Evolutionary conservation across 495 filamentous ascomycete species (phyloP).

Genomic region (Aspergillus egyptiacus): DNA sequence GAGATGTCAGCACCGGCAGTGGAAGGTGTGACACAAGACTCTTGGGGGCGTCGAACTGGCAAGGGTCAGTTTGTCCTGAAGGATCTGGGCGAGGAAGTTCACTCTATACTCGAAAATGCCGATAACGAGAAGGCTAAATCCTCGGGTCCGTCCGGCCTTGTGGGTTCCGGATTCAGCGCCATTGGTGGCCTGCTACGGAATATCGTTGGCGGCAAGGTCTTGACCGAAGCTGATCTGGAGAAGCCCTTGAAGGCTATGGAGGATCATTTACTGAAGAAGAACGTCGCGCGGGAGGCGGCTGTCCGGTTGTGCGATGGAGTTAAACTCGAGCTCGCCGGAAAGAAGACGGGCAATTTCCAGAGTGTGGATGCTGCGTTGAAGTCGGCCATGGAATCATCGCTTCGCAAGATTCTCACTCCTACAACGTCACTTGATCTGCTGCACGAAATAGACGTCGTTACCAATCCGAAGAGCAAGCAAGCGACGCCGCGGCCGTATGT

Average conservation of each 20-base stretch:
- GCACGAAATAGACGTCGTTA: slow-evolving; percentile 81
- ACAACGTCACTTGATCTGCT: slow-evolving; percentile 91
- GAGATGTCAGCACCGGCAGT: slow-evolving; percentile 48
- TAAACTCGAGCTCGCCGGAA: slow-evolving; percentile 77
- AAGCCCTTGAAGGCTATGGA: slow-evolving; percentile 95
- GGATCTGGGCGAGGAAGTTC: slow-evolving; percentile 89
- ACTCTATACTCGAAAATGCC: slow-evolving; percentile 72
- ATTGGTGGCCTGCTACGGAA: slow-evolving; percentile 87
- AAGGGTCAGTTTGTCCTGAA: slow-evolving; percentile 92
- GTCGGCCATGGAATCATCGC: slow-evolving; percentile 78
- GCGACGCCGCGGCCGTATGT: slow-evolving; percentile 76
- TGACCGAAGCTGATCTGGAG: slow-evolving; percentile 80
- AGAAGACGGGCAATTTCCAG: slow-evolving; percentile 90
- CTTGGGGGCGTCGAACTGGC: slow-evolving; percentile 76
- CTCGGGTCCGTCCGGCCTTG: slow-evolving; percentile 51
- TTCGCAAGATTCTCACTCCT: slow-evolving; percentile 91
- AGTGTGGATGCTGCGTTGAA: slow-evolving; percentile 80
- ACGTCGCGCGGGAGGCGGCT: slow-evolving; percentile 91
- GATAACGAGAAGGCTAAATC: slow-evolving; percentile 56
- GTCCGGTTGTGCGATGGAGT: slow-evolving; percentile 87
- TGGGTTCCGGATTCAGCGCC: slow-evolving; percentile 69
- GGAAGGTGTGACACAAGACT: slow-evolving; percentile 67
- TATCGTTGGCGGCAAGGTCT: slow-evolving; percentile 84
- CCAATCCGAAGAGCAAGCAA: slow-evolving; percentile 47
- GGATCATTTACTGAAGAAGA: slow-evolving; percentile 90